phyloP scores from a whole-genome alignment of 192 early-diverging fungal genomes.

The Coemansia sp. region DNA sequence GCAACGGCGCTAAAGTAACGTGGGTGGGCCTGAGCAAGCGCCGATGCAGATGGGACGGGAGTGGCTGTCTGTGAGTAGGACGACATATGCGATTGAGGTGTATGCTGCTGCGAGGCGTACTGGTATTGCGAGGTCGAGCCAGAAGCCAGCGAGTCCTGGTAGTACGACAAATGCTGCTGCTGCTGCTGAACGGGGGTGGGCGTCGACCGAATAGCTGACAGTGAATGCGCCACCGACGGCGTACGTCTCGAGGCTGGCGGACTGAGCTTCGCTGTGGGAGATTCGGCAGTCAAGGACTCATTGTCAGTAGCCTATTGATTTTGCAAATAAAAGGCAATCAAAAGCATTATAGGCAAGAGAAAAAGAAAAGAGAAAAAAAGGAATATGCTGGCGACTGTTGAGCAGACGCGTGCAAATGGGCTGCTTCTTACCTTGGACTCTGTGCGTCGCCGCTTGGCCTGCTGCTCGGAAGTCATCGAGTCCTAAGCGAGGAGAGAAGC shows the following conservation, averaged over 20 bases:
- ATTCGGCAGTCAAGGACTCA: constrained; percentile 39
- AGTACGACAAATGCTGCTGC: constrained; percentile 24
- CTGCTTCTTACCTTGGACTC: constrained; percentile 52
- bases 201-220: constrained; percentile 50
- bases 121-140: constrained; percentile 16
- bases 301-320: constrained; percentile 44
- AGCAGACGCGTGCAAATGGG: neutral
- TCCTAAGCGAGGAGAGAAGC: constrained; percentile 25
- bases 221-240: constrained; percentile 33
- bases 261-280: constrained; percentile 32
- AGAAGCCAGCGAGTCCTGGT: constrained; percentile 17
- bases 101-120: constrained; percentile 21
- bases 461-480: constrained; percentile 49
- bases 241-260: constrained; percentile 26
- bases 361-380: neutral
- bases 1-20: too few species aligned
- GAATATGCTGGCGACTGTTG: neutral
- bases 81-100: constrained; percentile 24
- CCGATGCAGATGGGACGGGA: constrained; percentile 17
- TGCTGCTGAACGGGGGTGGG: constrained; percentile 16
- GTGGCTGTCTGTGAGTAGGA: constrained; percentile 20
- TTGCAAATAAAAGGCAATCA: neutral
- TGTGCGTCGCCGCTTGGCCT: constrained; percentile 57
- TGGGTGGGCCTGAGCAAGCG: constrained; percentile 8
- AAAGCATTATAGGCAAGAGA: neutral